A percentile compares a stretch with the other conserved stretches of the same genome.
Conservation (phyloP, 805 yeast genomes). For the Brettanomyces nanus region DNA sequence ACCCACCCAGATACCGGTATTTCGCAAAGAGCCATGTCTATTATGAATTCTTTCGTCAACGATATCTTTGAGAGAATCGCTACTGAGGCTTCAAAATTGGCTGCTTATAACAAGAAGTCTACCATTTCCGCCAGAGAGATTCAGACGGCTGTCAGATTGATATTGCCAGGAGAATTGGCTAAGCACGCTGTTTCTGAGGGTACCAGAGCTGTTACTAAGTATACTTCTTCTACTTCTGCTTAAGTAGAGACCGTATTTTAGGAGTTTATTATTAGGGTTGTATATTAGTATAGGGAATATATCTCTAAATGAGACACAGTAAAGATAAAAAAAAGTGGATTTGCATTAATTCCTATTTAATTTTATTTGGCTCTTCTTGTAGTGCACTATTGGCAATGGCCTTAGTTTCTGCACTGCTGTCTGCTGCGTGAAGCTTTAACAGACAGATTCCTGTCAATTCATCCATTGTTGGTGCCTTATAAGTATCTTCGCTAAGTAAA, state of each 20-base stretch:
- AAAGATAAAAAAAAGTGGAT: no score
- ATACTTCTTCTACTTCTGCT: slow-evolving; percentile 58
- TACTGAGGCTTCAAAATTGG: slow-evolving; percentile 94
- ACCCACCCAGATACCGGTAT: slow-evolving; percentile 99
- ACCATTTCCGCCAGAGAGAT: slow-evolving; percentile 98
- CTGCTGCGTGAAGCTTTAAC: no score
- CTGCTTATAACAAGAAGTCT: slow-evolving; percentile 97
- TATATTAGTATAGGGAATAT: slow-evolving; percentile 24
- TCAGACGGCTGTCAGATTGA: slow-evolving; percentile 96
- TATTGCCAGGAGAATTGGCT: slow-evolving; percentile 97
- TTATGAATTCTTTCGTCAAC: slow-evolving; percentile 96
- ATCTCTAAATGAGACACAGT: no score
- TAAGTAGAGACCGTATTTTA: no score
- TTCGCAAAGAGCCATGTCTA: slow-evolving; percentile 97
- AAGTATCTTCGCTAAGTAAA: neutral
- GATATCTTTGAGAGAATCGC: slow-evolving; percentile 98
- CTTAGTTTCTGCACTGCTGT: no score
- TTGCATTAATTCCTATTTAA: no score
- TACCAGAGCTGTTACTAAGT: slow-evolving; percentile 96
- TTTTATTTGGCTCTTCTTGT: no score
- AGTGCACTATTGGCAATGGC: no score
- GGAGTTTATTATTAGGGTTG: slow-evolving; percentile 52
- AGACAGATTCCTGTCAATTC: slow-evolving; percentile 1
- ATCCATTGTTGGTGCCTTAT: neutral
- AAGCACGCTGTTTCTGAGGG: slow-evolving; percentile 99